A percentile compares a stretch with the other conserved stretches of the same genome.
Evolutionary conservation across 2,329 filamentous ascomycete species (phyloP).

Genomic region (Periglandula ipomoeae): DNA sequence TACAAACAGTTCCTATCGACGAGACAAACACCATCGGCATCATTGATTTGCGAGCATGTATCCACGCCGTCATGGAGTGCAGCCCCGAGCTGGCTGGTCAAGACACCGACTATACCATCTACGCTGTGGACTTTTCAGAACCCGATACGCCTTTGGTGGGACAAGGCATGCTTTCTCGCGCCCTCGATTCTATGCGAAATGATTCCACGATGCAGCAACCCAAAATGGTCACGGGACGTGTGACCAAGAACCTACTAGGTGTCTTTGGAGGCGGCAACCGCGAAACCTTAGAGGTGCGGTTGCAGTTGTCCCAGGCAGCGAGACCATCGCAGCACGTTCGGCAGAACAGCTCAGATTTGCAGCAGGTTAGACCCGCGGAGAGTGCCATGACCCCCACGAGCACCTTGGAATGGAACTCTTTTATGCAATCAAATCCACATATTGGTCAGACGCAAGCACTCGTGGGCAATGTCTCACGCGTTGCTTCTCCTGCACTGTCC

Average conservation of each 20-base stretch:
- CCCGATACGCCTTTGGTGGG: conserved; percentile 87
- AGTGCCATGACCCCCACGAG: conserved; percentile 45
- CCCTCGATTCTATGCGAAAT: conserved; percentile 41
- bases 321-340: conserved; percentile 34
- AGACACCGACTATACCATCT: conserved; percentile 85
- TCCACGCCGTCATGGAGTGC: conserved; percentile 66
- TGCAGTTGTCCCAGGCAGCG: conserved; percentile 73
- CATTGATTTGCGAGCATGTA: conserved; percentile 77
- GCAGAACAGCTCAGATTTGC: conserved; percentile 13
- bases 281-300: conserved; percentile 87
- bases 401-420: conserved; percentile 67
- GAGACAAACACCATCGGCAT: conserved; percentile 75
- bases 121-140: conserved; percentile 94
- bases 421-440: conserved; percentile 62
- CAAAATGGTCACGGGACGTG: conserved; percentile 77
- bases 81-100: conserved; percentile 74
- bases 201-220: conserved; percentile 44
- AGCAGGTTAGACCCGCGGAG: conserved; percentile 18
- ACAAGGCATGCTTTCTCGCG: conserved; percentile 88
- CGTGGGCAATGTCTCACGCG: conserved; percentile 19
- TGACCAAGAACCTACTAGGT: conserved; percentile 77
- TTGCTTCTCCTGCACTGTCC: conserved; percentile 28
- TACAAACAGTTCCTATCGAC: conserved; percentile 75
- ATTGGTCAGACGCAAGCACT: conserved; percentile 24
- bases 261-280: conserved; percentile 75